Conservation (phyloP, 441 rosid genomes). For the Biscutella laevigata region DNA sequence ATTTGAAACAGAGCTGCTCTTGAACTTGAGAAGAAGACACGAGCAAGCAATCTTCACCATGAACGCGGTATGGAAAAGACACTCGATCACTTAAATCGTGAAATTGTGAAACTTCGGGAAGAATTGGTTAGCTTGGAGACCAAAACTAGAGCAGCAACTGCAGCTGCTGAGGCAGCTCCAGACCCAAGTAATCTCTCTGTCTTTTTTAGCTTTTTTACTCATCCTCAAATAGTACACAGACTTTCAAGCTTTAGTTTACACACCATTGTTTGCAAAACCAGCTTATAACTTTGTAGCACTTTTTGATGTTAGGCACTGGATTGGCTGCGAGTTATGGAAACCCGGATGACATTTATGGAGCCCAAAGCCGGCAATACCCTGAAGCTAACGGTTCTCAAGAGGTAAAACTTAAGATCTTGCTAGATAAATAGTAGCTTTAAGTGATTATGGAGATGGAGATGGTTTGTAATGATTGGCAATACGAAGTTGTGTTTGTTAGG, state of each 20-base stretch:
- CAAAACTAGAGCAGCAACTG: constrained; percentile 34
- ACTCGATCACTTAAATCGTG: constrained; percentile 33
- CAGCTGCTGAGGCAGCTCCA: constrained; percentile 31
- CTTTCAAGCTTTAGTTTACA: too few relatives aligned
- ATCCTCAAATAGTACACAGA: too few relatives aligned
- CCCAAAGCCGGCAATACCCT: constrained; percentile 18
- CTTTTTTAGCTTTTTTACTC: not conserved
- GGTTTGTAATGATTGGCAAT: not conserved
- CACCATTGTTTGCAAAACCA: too few relatives aligned
- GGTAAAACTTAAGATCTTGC: constrained; percentile 29
- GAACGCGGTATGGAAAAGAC: constrained; percentile 56
- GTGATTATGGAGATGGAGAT: not conserved
- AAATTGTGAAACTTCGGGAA: constrained; percentile 42
- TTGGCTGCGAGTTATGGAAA: constrained; percentile 38
- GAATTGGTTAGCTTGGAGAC: constrained; percentile 43
- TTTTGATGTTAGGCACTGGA: constrained; percentile 32
- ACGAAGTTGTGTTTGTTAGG: not conserved
- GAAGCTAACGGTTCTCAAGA: constrained; percentile 37
- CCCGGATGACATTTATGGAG: constrained; percentile 31
- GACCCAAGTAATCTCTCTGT: constrained; percentile 34
- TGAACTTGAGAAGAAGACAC: constrained; percentile 65
- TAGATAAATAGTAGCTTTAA: not conserved
- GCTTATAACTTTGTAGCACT: not conserved
- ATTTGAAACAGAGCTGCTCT: constrained; percentile 48
- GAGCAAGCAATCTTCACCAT: constrained; percentile 54